Evolutionary conservation across 2,329 filamentous ascomycete genomes (phyloP).

Genomic region (Pseudogymnoascus pannorum): DNA sequence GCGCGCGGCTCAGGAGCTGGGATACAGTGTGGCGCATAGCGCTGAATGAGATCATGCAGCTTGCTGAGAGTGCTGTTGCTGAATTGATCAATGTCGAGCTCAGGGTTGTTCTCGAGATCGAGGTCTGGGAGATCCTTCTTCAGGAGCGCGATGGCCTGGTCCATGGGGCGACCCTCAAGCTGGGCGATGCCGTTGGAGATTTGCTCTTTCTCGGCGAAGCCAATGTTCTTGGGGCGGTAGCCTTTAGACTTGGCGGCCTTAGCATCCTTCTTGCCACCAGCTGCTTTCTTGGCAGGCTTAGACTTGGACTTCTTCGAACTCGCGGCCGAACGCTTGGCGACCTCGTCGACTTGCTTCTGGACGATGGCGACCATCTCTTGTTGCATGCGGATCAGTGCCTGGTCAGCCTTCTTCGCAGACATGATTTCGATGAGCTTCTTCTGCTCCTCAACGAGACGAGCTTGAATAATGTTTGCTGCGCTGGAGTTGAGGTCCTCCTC

Average conservation of each 20-base stretch:
- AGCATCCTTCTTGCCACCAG: constrained; percentile 22
- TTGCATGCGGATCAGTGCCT: constrained; percentile 47
- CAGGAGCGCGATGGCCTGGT: constrained; percentile 80
- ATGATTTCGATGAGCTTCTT: constrained; percentile 50
- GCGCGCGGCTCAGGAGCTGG: constrained; percentile 31
- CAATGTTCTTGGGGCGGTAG: constrained; percentile 45
- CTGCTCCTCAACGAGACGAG: constrained; percentile 47
- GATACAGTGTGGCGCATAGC: constrained; percentile 43
- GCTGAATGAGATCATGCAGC: constrained; percentile 45
- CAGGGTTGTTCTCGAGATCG: constrained; percentile 54
- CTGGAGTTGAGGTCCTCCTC: constrained; percentile 35
- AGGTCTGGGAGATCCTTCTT: constrained; percentile 73
- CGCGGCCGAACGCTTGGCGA: constrained; percentile 41
- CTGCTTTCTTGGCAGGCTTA: constrained; percentile 32
- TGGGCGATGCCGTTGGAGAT: constrained; percentile 81
- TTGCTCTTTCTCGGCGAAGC: constrained; percentile 80
- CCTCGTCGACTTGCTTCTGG: constrained; percentile 54
- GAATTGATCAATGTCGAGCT: constrained; percentile 52
- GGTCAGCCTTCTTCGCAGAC: constrained; percentile 42
- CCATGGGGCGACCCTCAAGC: constrained; percentile 70
- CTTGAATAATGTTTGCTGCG: constrained; percentile 32
- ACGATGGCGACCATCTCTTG: constrained; percentile 57
- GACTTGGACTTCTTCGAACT: constrained; percentile 52
- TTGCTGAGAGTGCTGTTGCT: constrained; percentile 46
- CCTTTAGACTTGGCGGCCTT: constrained; percentile 31